Conservation (phyloP, 345 rosid species). For the Sonneratia alba region DNA sequence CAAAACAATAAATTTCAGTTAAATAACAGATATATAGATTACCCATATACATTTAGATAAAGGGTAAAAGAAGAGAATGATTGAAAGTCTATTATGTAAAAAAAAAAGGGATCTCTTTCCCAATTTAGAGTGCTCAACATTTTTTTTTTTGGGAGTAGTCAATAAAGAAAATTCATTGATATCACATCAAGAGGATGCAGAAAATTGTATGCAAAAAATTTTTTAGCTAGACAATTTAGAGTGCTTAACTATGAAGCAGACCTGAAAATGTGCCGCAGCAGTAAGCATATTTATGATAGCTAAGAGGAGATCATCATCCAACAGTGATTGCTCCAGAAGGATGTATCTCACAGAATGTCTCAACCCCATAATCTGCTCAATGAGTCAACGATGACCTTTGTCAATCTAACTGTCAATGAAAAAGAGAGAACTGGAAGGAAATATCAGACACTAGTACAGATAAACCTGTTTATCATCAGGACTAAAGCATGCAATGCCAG, state of each 20-base stretch:
- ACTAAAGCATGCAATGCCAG: constrained; percentile 49
- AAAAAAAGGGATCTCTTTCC: not conserved
- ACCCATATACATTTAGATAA: not conserved
- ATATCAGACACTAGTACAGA: constrained; percentile 13
- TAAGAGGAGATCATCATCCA: constrained; percentile 53
- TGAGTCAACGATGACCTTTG: not conserved
- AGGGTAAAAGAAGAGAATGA: not conserved
- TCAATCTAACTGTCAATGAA: constrained; percentile 7
- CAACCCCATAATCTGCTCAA: constrained; percentile 47
- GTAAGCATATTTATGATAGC: constrained; percentile 51
- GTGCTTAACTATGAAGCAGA: constrained; percentile 8
- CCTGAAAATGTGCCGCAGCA: constrained; percentile 74
- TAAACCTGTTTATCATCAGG: constrained; percentile 70
- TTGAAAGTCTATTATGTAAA: not conserved
- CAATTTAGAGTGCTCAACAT: not conserved
- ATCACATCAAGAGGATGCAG: no score
- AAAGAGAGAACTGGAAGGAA: not conserved
- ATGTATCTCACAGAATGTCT: constrained; percentile 33
- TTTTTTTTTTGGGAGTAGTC: no score
- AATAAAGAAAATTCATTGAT: no score
- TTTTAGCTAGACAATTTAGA: not conserved
- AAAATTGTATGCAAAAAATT: no score
- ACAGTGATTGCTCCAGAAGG: constrained; percentile 32
- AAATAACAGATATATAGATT: not conserved
- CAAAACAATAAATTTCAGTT: not conserved